Conservation (phyloP, 2,329 filamentous ascomycete genomes). For the Ophiostoma novo-ulmi region DNA sequence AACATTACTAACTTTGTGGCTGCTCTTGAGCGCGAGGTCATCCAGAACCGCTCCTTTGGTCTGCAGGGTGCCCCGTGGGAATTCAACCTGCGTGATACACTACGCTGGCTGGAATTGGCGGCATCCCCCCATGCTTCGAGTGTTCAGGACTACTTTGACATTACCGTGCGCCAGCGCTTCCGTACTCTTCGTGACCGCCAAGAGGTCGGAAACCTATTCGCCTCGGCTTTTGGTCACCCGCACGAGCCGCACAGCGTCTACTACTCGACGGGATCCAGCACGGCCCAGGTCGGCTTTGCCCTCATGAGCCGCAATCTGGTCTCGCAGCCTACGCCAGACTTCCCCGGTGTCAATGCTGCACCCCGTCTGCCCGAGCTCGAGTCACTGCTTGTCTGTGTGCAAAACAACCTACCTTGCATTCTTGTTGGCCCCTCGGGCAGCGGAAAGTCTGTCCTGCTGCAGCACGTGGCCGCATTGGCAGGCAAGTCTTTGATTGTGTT, state of each 20-base stretch:
- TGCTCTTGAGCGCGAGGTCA: slow-evolving; percentile 66
- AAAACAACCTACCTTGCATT: slow-evolving; percentile 83
- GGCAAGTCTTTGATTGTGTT: slow-evolving; percentile 76
- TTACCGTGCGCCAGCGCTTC: slow-evolving; percentile 85
- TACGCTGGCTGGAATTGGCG: slow-evolving; percentile 77
- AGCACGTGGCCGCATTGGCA: slow-evolving; percentile 71
- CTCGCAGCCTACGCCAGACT: slow-evolving; percentile 44
- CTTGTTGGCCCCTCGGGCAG: slow-evolving; percentile 78
- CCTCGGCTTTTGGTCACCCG: slow-evolving; percentile 52
- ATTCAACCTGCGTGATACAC: slow-evolving; percentile 85
- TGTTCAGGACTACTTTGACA: slow-evolving; percentile 69
- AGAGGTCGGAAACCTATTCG: slow-evolving; percentile 62
- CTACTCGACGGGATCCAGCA: slow-evolving; percentile 60
- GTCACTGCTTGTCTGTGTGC: slow-evolving; percentile 78
- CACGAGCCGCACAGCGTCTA: slow-evolving; percentile 60
- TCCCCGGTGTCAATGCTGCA: slow-evolving; percentile 48
- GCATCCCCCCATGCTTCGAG: slow-evolving; percentile 9
- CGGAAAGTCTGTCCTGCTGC: slow-evolving; percentile 78
- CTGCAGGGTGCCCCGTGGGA: slow-evolving; percentile 80
- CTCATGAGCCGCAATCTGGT: slow-evolving; percentile 57
- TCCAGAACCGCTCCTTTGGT: slow-evolving; percentile 54
- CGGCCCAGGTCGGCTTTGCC: slow-evolving; percentile 77
- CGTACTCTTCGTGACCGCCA: slow-evolving; percentile 63
- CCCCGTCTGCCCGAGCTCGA: slow-evolving; percentile 68
- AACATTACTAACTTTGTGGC: slow-evolving; percentile 76